A percentile compares a stretch with the other conserved stretches of the same genome.
phyloP scores from a whole-genome alignment of 208 protist species.

The Leishmania arabica region DNA sequence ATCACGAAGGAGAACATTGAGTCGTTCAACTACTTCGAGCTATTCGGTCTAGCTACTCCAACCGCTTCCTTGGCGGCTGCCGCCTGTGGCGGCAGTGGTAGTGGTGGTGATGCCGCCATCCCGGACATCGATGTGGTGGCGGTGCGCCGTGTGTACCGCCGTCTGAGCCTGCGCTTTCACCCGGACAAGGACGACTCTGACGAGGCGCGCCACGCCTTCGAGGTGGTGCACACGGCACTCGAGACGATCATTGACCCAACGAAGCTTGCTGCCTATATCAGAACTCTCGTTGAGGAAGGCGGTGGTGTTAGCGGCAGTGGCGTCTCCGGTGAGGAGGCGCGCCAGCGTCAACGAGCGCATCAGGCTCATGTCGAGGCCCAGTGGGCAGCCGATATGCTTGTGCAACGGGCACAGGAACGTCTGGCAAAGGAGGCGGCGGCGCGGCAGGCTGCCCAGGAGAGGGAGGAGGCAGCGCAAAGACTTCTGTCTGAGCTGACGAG shows the following conservation, averaged over 20 bases:
- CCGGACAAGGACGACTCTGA: slow-evolving; percentile 83
- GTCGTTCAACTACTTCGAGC: slow-evolving; percentile 58
- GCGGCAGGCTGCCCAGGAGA: slow-evolving; percentile 36
- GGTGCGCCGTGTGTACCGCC: slow-evolving; percentile 59
- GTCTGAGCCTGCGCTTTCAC: slow-evolving; percentile 78
- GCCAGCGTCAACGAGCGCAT: slow-evolving; percentile 41
- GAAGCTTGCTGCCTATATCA: slow-evolving; percentile 48
- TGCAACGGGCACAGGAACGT: slow-evolving; percentile 46
- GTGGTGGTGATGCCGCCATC: neutral
- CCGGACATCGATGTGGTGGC: slow-evolving; percentile 21
- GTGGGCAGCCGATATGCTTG: slow-evolving; percentile 55
- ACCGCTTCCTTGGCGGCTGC: neutral
- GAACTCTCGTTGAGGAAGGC: slow-evolving; percentile 6
- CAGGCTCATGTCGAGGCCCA: slow-evolving; percentile 55
- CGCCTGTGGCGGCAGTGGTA: neutral
- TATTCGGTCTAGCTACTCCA: slow-evolving; percentile 42
- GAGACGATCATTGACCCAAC: slow-evolving; percentile 64
- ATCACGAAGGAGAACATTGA: slow-evolving; percentile 69
- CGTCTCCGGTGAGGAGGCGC: slow-evolving; percentile 3
- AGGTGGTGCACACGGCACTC: slow-evolving; percentile 53
- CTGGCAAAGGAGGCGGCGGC: slow-evolving; percentile 31
- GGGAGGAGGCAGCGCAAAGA: slow-evolving; percentile 43
- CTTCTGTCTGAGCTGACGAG: slow-evolving; percentile 68
- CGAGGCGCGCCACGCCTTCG: slow-evolving; percentile 67
- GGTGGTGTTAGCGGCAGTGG: neutral